phyloP scores from a whole-genome alignment of 208 protist genomes.

The Trypanosoma grayi region DNA sequence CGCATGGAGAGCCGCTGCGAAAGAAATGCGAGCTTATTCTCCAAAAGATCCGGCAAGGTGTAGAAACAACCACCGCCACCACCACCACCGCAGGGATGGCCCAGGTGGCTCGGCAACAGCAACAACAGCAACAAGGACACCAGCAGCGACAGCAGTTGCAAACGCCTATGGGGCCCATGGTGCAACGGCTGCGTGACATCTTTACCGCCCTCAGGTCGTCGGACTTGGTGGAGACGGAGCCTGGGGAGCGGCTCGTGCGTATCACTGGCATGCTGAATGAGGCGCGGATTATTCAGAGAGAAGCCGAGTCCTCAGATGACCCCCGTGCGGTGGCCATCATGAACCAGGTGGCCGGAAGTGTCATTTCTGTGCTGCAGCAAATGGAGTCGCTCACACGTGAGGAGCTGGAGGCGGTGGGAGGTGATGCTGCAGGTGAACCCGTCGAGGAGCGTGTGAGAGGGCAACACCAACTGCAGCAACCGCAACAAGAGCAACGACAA shows the following conservation, averaged over 20 bases:
- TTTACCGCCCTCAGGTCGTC: slow-evolving; percentile 29
- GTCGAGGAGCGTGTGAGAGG: neutral
- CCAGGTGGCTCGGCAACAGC: neutral
- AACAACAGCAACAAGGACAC: neutral
- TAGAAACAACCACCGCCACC: neutral
- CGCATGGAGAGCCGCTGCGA: slow-evolving; percentile 31
- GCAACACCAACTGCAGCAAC: too few relatives aligned
- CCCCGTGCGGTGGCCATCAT: slow-evolving; percentile 6
- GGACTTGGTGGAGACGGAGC: slow-evolving; percentile 4
- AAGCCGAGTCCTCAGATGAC: slow-evolving; percentile 10
- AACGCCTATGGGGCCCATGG: slow-evolving; percentile 1
- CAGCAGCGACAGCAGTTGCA: neutral
- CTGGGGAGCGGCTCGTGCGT: slow-evolving; percentile 6
- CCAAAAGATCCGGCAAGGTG: slow-evolving; percentile 9
- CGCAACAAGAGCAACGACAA: too few relatives aligned
- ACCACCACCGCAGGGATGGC: neutral
- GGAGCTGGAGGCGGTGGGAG: slow-evolving; percentile 3
- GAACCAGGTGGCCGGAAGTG: slow-evolving; percentile 10
- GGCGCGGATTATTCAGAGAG: slow-evolving; percentile 14
- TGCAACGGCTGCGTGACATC: slow-evolving; percentile 29
- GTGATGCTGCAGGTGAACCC: neutral
- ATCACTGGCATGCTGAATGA: slow-evolving; percentile 22
- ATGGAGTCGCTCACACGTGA: slow-evolving; percentile 24
- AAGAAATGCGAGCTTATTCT: slow-evolving; percentile 42
- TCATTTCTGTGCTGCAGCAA: slow-evolving; percentile 29